phyloP scores from a whole-genome alignment of 495 filamentous ascomycete species.

The Daldinia decipiens region DNA sequence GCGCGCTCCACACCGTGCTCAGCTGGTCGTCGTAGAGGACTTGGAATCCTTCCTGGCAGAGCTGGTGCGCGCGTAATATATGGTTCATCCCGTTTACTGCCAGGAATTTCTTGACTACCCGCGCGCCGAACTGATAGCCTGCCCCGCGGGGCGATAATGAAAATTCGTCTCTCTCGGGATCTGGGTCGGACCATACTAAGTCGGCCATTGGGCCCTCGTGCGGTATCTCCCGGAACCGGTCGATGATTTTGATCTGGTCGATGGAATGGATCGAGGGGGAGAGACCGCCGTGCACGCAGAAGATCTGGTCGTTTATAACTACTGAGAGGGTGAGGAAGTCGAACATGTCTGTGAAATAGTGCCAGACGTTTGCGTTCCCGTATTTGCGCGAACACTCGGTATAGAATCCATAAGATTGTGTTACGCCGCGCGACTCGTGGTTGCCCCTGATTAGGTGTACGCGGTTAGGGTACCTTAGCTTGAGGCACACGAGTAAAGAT shows the following conservation, averaged over 20 bases:
- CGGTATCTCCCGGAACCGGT: slow-evolving; percentile 96
- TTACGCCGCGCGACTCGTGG: slow-evolving; percentile 96
- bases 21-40: slow-evolving; percentile 93
- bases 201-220: slow-evolving; percentile 99
- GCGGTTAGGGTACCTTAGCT: slow-evolving; percentile 89
- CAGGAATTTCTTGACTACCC: slow-evolving; percentile 97
- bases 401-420: slow-evolving; percentile 98
- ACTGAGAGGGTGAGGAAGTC: slow-evolving; percentile 96
- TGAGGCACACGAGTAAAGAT: slow-evolving; percentile 92
- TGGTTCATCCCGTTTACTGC: slow-evolving; percentile 97
- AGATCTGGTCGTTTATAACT: slow-evolving; percentile 98
- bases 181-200: slow-evolving; percentile 96
- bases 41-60: slow-evolving; percentile 97
- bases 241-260: slow-evolving; percentile 99
- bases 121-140: slow-evolving; percentile 95
- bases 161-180: slow-evolving; percentile 95
- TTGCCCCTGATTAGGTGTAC: slow-evolving; percentile 96
- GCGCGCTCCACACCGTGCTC: slow-evolving; percentile 96
- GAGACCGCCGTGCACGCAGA: slow-evolving; percentile 95
- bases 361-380: slow-evolving; percentile 98
- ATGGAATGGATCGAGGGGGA: slow-evolving; percentile 97
- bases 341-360: slow-evolving; percentile 99
- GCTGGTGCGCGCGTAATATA: slow-evolving; percentile 94
- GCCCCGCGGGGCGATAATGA: slow-evolving; percentile 91
- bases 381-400: slow-evolving; percentile 98